A percentile compares a stretch with the other conserved stretches of the same genome.
These are phyloP conservation scores for Geosmithia morbida DNA, from an alignment of 2,329 filamentous ascomycete genomes.

Conservation along the genomic window DNA sequence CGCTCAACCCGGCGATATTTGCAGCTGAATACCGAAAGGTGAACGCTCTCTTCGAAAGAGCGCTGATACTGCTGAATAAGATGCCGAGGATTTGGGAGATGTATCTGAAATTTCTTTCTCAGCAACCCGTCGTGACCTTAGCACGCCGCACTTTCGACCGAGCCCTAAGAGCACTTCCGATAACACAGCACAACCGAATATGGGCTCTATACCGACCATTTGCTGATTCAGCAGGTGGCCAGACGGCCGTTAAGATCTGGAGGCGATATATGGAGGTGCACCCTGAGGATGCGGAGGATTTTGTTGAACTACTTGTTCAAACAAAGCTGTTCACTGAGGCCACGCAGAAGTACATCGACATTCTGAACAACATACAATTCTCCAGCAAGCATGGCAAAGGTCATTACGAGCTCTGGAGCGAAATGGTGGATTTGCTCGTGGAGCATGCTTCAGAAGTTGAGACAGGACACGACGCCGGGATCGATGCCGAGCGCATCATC, in stretches of 20 bases:
- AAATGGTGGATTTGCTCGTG: constrained; percentile 91
- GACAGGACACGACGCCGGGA: constrained; percentile 64
- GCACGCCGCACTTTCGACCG: constrained; percentile 85
- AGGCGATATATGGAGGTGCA: constrained; percentile 93
- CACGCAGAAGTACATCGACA: constrained; percentile 77
- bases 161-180: constrained; percentile 76
- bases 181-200: constrained; percentile 90
- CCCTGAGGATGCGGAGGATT: constrained; percentile 89
- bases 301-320: constrained; percentile 75
- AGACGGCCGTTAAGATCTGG: constrained; percentile 89
- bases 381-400: constrained; percentile 88
- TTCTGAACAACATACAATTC: constrained; percentile 83
- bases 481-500: constrained; percentile 85
- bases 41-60: constrained; percentile 86
- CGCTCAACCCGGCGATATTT: constrained; percentile 70
- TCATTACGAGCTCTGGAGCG: constrained; percentile 91
- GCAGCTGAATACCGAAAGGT: constrained; percentile 79
- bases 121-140: constrained; percentile 80
- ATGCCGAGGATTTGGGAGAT: constrained; percentile 99
- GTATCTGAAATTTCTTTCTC: constrained; percentile 81
- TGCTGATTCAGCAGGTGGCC: constrained; percentile 76
- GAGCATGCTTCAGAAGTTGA: constrained; percentile 79
- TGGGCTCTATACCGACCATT: constrained; percentile 89
- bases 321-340: constrained; percentile 81
- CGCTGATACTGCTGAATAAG: constrained; percentile 88